Evolutionary conservation across 2,329 filamentous ascomycete species (phyloP).

Genomic region (Colletotrichum sp.): DNA sequence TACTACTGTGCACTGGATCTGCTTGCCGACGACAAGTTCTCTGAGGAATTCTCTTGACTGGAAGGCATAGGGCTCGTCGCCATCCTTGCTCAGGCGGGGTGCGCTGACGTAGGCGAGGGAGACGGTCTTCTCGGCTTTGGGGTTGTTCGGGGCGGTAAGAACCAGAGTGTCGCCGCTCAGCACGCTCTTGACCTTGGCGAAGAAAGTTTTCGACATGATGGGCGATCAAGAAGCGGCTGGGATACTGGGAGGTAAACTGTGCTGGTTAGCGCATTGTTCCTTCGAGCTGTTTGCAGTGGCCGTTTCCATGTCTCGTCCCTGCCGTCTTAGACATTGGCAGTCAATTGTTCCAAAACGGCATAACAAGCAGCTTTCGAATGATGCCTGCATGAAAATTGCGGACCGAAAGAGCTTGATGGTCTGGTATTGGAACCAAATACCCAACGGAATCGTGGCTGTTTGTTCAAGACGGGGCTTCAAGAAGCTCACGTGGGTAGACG

Average conservation of each 20-base stretch:
- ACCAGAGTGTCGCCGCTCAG: slow-evolving; percentile 93
- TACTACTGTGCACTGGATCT: slow-evolving; percentile 81
- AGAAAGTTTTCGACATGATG: slow-evolving; percentile 58
- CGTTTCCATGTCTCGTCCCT: background rate
- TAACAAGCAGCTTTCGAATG: background rate
- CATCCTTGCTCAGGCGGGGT: slow-evolving; percentile 84
- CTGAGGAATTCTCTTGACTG: slow-evolving; percentile 94
- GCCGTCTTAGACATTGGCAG: background rate
- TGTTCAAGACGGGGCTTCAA: background rate
- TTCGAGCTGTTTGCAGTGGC: background rate
- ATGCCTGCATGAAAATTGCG: background rate
- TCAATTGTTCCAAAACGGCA: background rate
- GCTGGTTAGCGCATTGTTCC: background rate
- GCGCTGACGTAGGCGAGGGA: slow-evolving; percentile 93
- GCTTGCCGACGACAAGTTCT: slow-evolving; percentile 82
- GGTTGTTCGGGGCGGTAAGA: slow-evolving; percentile 81
- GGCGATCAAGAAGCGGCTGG: slow-evolving; percentile 17
- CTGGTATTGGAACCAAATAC: background rate
- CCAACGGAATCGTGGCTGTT: background rate
- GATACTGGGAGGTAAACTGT: background rate
- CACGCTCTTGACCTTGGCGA: slow-evolving; percentile 88
- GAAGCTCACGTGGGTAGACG: slow-evolving; percentile 10
- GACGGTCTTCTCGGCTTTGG: slow-evolving; percentile 81
- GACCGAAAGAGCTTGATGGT: background rate
- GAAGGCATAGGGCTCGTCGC: slow-evolving; percentile 91